These are phyloP conservation scores for Trichoderma arundinaceum DNA, from an alignment of 2,329 filamentous ascomycete species.

Conservation along the genomic window DNA sequence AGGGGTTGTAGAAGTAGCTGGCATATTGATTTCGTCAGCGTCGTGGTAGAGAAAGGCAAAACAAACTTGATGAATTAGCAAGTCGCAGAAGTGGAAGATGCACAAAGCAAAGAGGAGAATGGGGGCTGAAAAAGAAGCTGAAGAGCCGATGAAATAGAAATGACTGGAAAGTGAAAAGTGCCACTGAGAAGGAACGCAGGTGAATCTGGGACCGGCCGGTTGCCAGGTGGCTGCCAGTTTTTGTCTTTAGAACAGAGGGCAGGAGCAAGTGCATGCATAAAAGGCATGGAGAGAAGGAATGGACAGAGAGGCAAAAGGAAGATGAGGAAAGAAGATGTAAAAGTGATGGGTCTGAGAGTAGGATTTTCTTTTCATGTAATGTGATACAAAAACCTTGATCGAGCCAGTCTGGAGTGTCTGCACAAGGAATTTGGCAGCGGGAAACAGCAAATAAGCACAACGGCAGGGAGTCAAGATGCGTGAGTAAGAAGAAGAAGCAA, in stretches of 20 bases:
- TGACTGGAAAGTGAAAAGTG: not conserved
- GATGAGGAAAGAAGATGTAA: not conserved
- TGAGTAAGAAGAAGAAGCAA: not conserved
- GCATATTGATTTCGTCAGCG: not conserved
- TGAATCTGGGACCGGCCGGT: conserved; percentile 16
- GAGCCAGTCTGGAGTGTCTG: not conserved
- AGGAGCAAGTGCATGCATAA: conserved; percentile 24
- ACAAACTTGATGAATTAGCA: not conserved
- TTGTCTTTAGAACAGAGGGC: not conserved
- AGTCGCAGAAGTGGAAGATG: not conserved
- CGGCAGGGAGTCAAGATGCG: not conserved
- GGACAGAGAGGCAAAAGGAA: not conserved
- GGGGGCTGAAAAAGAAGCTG: not conserved
- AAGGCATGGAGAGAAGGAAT: conserved; percentile 7
- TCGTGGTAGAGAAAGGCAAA: not conserved
- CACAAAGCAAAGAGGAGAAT: not conserved
- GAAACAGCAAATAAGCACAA: conserved; percentile 3
- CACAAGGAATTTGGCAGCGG: not conserved
- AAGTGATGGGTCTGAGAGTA: not conserved
- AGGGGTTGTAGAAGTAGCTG: not conserved
- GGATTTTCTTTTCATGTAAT: not conserved
- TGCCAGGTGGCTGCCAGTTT: conserved; percentile 30
- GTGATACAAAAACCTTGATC: not conserved
- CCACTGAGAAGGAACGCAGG: conserved; percentile 11
- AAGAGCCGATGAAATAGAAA: not conserved